A percentile compares a stretch with the other conserved stretches of the same genome.
Conservation (phyloP, 768 basidiomycete genomes). For the Russula foetens region DNA sequence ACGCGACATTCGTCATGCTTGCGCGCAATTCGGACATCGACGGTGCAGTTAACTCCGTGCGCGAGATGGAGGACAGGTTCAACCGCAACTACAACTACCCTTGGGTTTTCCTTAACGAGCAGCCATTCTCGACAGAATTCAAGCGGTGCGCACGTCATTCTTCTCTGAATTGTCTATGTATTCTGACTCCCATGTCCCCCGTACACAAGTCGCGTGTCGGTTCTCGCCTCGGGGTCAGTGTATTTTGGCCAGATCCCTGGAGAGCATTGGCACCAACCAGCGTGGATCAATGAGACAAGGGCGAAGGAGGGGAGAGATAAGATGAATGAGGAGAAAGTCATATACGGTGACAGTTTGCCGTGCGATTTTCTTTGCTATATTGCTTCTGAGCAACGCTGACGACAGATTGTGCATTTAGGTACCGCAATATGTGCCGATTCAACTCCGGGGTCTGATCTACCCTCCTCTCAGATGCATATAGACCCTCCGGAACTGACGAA, state of each 20-base stretch:
- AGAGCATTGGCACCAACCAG: conserved; percentile 43
- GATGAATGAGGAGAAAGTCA: conserved; percentile 27
- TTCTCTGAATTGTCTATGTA: neutral
- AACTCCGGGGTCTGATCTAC: conserved; percentile 35
- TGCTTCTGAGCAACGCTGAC: neutral
- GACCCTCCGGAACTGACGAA: neutral
- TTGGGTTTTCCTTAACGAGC: conserved; percentile 86
- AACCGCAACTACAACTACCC: conserved; percentile 75
- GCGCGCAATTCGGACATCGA: conserved; percentile 57
- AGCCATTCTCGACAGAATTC: conserved; percentile 68
- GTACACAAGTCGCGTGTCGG: conserved; percentile 24
- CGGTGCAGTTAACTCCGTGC: conserved; percentile 55
- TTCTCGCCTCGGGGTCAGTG: conserved; percentile 28
- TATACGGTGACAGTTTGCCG: conserved; percentile 16
- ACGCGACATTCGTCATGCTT: conserved; percentile 39
- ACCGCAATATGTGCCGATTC: conserved; percentile 49
- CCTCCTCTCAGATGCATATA: neutral
- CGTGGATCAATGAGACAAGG: conserved; percentile 42
- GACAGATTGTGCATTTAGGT: conserved; percentile 17
- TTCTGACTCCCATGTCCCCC: neutral
- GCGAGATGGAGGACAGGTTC: conserved; percentile 80
- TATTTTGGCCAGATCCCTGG: conserved; percentile 37
- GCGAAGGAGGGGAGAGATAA: conserved; percentile 35
- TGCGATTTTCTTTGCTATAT: neutral
- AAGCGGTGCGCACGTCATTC: conserved; percentile 38